Evolutionary conservation across 2,329 filamentous ascomycete genomes (phyloP), one percentile per base, ranked within the genome.

Genomic region (Podosphaera aphanis): DNA sequence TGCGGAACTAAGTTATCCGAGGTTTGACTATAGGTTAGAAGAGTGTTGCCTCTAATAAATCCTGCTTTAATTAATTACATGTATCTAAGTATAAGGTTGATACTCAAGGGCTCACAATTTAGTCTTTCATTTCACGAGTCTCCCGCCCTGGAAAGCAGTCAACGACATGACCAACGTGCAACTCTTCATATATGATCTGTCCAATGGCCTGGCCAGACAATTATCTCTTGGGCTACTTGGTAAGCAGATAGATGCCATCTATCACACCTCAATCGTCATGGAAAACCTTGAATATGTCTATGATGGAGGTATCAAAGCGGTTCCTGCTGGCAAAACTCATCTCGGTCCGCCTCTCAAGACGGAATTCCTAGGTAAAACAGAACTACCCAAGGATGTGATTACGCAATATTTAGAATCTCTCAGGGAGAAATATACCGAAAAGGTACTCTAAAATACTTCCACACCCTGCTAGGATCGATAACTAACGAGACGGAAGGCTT

Each of bases 201-300:
- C 82, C 1, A 62, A 63, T 61, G 66, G 49, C 52, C 68, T 46
- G 60, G 77, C 8, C 64, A 70, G 15, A 69, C 74, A 52, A 65
- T 71, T 56, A 15, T 59, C 56, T 7, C 51, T 49, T 18, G 63
- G 70, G 42, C 65, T 81, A 40, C 69, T 79, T 3, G 77, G 77
- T 1, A 71, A 69, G 1, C 74, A 79, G 45, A 83, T 94, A 43
- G 88, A 95, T 61, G 90, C 90, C 46, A 75, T 98, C 45, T 95
- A 95, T 55, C 90, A 98, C 61, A 95, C 90, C 0, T 83, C 86
- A 0, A 77, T 98, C 46, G 79, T 93, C 37, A 68, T 95, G 35
- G 73, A 77, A 45, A 77, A 78, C n/a, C 71, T 79, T 44, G 90
- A 98, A 62, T 94, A 93, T 61, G 74, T 88, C 55, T 95, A 86